Evolutionary conservation across 1,284 basidiomycete species (phyloP).

Genomic region (Fomitopsis betulina): DNA sequence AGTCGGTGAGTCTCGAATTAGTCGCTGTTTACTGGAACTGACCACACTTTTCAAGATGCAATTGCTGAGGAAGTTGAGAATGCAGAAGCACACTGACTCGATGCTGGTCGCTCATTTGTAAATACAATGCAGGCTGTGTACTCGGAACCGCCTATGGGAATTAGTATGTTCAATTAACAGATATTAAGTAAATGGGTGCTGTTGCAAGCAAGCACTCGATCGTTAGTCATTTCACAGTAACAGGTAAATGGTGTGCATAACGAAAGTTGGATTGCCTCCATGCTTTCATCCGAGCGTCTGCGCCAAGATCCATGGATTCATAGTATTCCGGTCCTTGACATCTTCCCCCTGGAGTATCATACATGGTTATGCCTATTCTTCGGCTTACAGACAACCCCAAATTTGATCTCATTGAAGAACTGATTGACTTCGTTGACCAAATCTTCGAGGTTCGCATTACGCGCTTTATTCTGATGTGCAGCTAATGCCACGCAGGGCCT

Average conservation of each 20-base stretch:
- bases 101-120: too few species aligned
- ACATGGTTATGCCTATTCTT: slow-evolving; percentile 29
- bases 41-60: too few species aligned
- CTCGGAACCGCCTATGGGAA: too few species aligned
- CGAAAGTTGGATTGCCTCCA: slow-evolving; percentile 19
- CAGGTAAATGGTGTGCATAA: slow-evolving; percentile 8
- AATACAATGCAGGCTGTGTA: too few species aligned
- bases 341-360: slow-evolving; percentile 14
- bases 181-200: too few species aligned
- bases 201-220: too few species aligned
- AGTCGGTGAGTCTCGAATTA: too few species aligned
- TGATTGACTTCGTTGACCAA: slow-evolving; percentile 25
- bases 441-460: slow-evolving; percentile 19
- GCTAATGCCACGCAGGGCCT: slow-evolving; percentile 13
- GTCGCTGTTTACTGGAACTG: too few species aligned
- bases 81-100: too few species aligned
- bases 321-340: slow-evolving; percentile 28
- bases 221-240: slow-evolving; percentile 24
- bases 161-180: too few species aligned
- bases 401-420: slow-evolving; percentile 19
- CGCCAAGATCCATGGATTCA: slow-evolving; percentile 25
- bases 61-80: too few species aligned
- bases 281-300: slow-evolving; percentile 10
- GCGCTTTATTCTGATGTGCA: too few species aligned
- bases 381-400: slow-evolving; percentile 17